Percentiles rank a stretch among this genome's conserved stretches.
Conservation (phyloP, 139 green algal genomes). For the Gonium pectorale region DNA sequence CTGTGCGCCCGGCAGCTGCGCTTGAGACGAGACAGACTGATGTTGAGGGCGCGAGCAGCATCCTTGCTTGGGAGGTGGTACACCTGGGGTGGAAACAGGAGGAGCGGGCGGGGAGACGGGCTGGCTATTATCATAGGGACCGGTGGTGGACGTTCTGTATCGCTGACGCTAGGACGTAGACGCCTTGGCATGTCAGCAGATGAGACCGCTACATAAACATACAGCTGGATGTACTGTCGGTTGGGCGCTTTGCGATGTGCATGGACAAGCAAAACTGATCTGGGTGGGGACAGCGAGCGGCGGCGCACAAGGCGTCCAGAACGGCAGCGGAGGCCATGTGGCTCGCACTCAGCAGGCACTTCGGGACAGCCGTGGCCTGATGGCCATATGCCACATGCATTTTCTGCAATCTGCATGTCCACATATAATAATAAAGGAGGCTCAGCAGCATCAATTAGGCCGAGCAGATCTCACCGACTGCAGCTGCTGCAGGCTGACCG, state of each 20-base stretch:
- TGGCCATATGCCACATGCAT: not conserved
- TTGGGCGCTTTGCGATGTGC: not conserved
- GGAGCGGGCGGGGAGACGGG: not conserved
- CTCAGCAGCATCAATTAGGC: not conserved
- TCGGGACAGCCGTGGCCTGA: not conserved
- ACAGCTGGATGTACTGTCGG: not conserved
- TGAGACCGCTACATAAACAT: not conserved
- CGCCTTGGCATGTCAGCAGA: too few species aligned
- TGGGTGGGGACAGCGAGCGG: not conserved
- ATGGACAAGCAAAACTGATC: not conserved
- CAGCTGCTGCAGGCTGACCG: not conserved
- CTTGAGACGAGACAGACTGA: slow-evolving; percentile 29
- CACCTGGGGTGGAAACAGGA: not conserved
- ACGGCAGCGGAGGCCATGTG: too few species aligned
- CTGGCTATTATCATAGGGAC: not conserved
- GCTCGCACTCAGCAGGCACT: too few species aligned
- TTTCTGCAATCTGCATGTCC: not conserved
- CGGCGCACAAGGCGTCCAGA: too few species aligned
- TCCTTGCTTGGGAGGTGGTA: slow-evolving; percentile 44
- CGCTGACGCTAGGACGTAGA: too few species aligned
- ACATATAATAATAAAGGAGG: not conserved
- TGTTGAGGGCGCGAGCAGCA: slow-evolving; percentile 1
- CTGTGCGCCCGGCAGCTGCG: slow-evolving; percentile 35
- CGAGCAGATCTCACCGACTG: slow-evolving; percentile 36
- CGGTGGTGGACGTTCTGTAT: not conserved